Evolutionary conservation across 2,329 filamentous ascomycete species (phyloP).

Genomic region (Trichoderma atroviride): DNA sequence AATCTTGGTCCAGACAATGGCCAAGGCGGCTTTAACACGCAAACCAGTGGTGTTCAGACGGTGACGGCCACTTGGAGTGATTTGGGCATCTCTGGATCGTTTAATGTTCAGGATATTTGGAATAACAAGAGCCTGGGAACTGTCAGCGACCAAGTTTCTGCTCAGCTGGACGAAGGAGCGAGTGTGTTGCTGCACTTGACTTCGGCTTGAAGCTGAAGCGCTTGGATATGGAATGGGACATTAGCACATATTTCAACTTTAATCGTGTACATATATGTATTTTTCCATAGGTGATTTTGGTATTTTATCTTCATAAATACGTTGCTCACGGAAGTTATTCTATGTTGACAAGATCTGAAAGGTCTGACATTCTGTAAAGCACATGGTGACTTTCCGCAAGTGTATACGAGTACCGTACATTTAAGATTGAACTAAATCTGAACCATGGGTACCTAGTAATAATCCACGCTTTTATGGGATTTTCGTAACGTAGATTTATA

Average conservation of each 20-base stretch:
- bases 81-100: constrained; percentile 23
- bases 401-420: not conserved
- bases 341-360: not conserved
- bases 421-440: not conserved
- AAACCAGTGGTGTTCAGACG: constrained; percentile 23
- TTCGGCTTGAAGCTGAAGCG: not conserved
- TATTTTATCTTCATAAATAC: not conserved
- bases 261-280: not conserved
- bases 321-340: not conserved
- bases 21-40: constrained; percentile 28
- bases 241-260: not conserved
- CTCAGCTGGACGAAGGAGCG: constrained; percentile 4
- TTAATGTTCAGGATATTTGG: constrained; percentile 28
- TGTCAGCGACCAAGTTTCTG: constrained; percentile 8
- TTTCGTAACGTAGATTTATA: not conserved
- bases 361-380: not conserved
- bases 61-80: constrained; percentile 28
- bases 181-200: constrained; percentile 9
- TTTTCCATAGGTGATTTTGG: not conserved
- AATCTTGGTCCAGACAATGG: constrained; percentile 30
- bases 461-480: not conserved
- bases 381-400: not conserved
- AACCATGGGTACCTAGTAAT: too few species aligned
- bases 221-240: not conserved
- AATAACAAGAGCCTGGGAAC: constrained; percentile 19